These are phyloP conservation scores for Chytriomyces confervae DNA, from an alignment of 192 early-diverging fungal genomes.

Conservation along the genomic window DNA sequence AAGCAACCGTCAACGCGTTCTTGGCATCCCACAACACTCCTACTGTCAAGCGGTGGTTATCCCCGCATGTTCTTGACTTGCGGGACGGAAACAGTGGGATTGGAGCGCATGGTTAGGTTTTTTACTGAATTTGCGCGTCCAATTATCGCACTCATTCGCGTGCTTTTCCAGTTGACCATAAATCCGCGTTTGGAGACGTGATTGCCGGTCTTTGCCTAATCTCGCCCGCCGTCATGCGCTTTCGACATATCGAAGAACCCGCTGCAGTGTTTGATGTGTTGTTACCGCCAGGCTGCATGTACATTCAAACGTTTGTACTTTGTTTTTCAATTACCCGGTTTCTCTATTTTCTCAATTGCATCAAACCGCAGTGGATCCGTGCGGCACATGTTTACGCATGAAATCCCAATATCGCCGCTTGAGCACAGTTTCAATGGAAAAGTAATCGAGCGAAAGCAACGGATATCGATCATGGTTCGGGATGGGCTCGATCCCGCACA, in stretches of 20 bases:
- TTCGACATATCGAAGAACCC: slow-evolving; percentile 71
- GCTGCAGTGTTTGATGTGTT: slow-evolving; percentile 62
- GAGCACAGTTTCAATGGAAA: slow-evolving; percentile 62
- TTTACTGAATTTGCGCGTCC: no score
- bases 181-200: slow-evolving; percentile 75
- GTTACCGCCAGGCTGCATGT: slow-evolving; percentile 69
- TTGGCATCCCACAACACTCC: slow-evolving; percentile 58
- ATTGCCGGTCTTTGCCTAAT: slow-evolving; percentile 78
- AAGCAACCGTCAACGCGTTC: background rate
- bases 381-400: slow-evolving; percentile 82
- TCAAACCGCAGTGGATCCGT: slow-evolving; percentile 50
- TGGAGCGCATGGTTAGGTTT: slow-evolving; percentile 58
- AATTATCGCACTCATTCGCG: no score
- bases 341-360: background rate
- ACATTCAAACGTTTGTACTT: slow-evolving; percentile 67
- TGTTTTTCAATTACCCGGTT: slow-evolving; percentile 3
- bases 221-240: slow-evolving; percentile 73
- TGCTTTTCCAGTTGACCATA: slow-evolving; percentile 66
- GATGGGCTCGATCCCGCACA: slow-evolving; percentile 30
- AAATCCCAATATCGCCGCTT: slow-evolving; percentile 62
- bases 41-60: slow-evolving; percentile 58
- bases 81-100: slow-evolving; percentile 70
- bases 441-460: slow-evolving; percentile 58
- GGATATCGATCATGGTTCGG: slow-evolving; percentile 79
- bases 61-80: slow-evolving; percentile 82